These are phyloP conservation scores for Entomortierella parvispora DNA, from an alignment of 192 early-diverging fungal species.

Conservation along the genomic window DNA sequence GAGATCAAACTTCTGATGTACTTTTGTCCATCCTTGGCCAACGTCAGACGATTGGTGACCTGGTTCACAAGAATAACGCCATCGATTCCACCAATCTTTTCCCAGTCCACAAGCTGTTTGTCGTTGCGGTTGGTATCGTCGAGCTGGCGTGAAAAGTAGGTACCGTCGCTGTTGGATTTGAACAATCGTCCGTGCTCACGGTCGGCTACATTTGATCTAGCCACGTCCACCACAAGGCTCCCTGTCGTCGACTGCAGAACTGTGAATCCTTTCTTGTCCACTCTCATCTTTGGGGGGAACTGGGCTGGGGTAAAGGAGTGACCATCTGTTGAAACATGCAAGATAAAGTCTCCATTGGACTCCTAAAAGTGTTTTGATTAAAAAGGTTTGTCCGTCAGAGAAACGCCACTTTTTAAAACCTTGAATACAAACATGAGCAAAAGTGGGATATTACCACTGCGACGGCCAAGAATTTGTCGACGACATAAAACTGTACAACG, in stretches of 20 bases:
- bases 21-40: conserved; percentile 71
- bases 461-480: conserved; percentile 77
- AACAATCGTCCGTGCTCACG: conserved; percentile 80
- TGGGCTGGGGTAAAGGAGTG: conserved; percentile 71
- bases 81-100: conserved; percentile 88
- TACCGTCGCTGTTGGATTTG: conserved; percentile 89
- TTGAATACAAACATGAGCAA: background rate
- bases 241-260: conserved; percentile 86
- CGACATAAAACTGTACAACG: conserved; percentile 80
- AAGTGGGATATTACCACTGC: conserved; percentile 55
- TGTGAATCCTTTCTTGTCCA: conserved; percentile 85
- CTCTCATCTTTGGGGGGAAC: conserved; percentile 85
- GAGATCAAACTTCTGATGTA: conserved; percentile 79
- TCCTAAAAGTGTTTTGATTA: too few species aligned
- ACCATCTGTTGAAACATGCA: conserved; percentile 85
- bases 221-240: conserved; percentile 81
- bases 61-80: conserved; percentile 92
- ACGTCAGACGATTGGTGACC: conserved; percentile 75
- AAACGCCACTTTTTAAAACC: too few species aligned
- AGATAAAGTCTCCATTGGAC: conserved; percentile 57
- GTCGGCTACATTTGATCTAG: conserved; percentile 58
- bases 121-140: conserved; percentile 84
- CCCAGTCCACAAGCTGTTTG: conserved; percentile 85
- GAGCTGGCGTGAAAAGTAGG: conserved; percentile 79
- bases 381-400: too few species aligned